phyloP scores from a whole-genome alignment of 148 eudicot genomes.

The Rhododendron williamsianum region DNA sequence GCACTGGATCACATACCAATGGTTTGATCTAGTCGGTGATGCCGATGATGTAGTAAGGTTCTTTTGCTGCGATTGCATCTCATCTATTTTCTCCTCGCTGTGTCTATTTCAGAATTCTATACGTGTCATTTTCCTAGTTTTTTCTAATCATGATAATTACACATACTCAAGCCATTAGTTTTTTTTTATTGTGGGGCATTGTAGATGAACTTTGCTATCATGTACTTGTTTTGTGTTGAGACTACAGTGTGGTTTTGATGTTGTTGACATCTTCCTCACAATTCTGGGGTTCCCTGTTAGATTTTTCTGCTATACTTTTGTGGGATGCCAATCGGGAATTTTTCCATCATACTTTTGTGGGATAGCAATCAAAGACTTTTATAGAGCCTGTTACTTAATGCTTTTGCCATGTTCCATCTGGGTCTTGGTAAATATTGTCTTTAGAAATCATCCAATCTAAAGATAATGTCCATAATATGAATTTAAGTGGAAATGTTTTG shows the following conservation, averaged over 20 bases:
- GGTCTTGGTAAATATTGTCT: not conserved
- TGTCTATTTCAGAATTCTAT: not conserved
- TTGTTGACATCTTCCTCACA: not conserved
- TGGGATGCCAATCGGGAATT: not conserved
- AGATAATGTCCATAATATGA: not conserved
- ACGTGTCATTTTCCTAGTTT: not conserved
- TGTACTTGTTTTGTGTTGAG: not conserved
- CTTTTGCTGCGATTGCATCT: not conserved
- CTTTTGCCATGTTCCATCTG: not conserved
- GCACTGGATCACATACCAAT: not conserved
- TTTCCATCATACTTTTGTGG: not conserved
- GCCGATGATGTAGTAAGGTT: not conserved
- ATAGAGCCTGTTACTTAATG: not conserved
- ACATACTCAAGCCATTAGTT: not conserved
- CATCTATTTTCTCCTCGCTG: not conserved
- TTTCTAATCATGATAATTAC: not conserved
- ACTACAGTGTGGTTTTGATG: not conserved
- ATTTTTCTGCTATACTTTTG: not conserved
- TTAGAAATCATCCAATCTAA: not conserved
- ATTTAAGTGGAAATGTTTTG: not conserved
- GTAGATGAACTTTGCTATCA: not conserved
- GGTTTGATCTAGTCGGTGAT: not conserved
- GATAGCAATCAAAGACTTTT: not conserved
- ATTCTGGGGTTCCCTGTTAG: not conserved
- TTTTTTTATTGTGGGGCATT: not conserved